phyloP scores from a whole-genome alignment of 176 grass and related monocot species.

The Phyllostachys edulis region DNA sequence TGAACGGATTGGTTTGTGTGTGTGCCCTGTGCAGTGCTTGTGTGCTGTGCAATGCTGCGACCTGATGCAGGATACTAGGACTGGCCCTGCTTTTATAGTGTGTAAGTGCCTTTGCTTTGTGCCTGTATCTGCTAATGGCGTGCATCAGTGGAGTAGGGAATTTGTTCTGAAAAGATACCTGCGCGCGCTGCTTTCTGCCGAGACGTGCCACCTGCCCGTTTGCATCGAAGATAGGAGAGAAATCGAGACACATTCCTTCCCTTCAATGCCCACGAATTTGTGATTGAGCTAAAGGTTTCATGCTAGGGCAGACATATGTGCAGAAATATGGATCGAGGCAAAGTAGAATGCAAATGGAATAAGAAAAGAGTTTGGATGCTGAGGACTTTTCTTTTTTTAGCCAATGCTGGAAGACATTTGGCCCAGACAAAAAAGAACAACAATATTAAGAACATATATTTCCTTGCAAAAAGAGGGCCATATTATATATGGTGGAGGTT shows the following conservation, averaged over 20 bases:
- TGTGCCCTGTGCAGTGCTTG: not conserved
- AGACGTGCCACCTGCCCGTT: constrained; percentile 26
- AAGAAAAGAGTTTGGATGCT: constrained; percentile 16
- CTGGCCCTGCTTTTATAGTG: constrained; percentile 32
- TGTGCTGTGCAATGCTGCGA: not conserved
- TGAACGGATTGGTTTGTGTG: not conserved
- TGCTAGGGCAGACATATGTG: not conserved
- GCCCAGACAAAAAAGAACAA: not conserved
- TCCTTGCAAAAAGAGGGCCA: not conserved
- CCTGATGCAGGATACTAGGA: not conserved
- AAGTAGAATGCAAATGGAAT: constrained; percentile 36
- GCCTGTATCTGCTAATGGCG: not conserved
- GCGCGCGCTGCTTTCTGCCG: not conserved
- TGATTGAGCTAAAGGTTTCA: not conserved
- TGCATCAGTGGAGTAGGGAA: constrained; percentile 29
- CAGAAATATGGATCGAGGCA: not conserved
- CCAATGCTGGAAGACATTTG: not conserved
- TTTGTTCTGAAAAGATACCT: constrained; percentile 35
- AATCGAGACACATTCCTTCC: not conserved
- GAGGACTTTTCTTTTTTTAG: too few species aligned
- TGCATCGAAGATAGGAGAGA: constrained; percentile 24
- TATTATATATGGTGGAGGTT: too few species aligned
- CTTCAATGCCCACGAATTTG: not conserved
- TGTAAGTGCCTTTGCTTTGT: not conserved
- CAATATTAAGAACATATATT: not conserved